These are phyloP conservation scores for Atkinsonella texensis DNA, from an alignment of 2,329 filamentous ascomycete genomes.

Conservation along the genomic window DNA sequence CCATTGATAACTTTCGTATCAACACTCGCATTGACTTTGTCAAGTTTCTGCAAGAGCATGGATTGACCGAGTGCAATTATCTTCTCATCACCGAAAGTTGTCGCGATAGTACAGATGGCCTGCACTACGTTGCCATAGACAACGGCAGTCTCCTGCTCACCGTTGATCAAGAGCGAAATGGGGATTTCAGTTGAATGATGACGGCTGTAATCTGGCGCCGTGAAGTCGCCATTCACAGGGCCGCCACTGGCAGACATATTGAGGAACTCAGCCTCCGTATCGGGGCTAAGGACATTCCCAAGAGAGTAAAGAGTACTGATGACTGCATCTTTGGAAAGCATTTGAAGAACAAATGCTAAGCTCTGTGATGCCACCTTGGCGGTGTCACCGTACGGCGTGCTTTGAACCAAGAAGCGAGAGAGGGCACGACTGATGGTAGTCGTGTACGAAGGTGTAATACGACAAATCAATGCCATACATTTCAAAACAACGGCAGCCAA, in stretches of 20 bases:
- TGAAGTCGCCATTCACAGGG: conserved; percentile 24
- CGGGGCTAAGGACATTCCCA: conserved; percentile 85
- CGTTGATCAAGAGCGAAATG: conserved; percentile 63
- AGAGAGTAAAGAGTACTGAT: conserved; percentile 94
- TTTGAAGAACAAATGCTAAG: conserved; percentile 67
- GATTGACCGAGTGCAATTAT: conserved; percentile 88
- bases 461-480: conserved; percentile 70
- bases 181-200: conserved; percentile 58
- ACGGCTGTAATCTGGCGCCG: conserved; percentile 36
- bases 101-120: conserved; percentile 83
- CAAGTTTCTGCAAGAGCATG: conserved; percentile 92
- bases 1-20: conserved; percentile 80
- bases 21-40: conserved; percentile 66
- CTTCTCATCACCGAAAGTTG: conserved; percentile 71
- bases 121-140: conserved; percentile 87
- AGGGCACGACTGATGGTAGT: conserved; percentile 67
- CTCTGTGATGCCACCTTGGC: conserved; percentile 73
- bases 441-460: conserved; percentile 59
- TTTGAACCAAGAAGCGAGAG: conserved; percentile 79
- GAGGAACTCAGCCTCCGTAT: conserved; percentile 39
- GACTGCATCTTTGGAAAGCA: conserved; percentile 80
- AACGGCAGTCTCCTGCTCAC: conserved; percentile 65
- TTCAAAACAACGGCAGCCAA: conserved; percentile 71
- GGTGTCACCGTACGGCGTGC: conserved; percentile 54
- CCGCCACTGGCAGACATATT: conserved; percentile 39